Evolutionary conservation across 768 basidiomycete species (phyloP), one percentile per base, ranked within the genome.

Genomic region (Cystobasidium onofrii): DNA sequence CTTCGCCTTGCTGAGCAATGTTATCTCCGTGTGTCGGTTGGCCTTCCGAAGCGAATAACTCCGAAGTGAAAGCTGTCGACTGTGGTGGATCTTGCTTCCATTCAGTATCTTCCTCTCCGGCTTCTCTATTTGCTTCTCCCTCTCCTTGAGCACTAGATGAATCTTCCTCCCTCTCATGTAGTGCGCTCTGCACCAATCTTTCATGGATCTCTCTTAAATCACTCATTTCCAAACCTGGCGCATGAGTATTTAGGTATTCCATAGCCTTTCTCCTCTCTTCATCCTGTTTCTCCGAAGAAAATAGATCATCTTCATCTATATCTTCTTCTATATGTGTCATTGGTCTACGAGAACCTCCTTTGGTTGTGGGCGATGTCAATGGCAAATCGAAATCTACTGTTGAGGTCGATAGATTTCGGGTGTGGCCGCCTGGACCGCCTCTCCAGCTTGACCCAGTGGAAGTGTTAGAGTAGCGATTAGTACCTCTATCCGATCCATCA

Each of bases 161-260:
- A 29, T 60, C 57, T 9, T 60, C 15, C 9, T 67, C 65, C 15
- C 46, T 23, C 6, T 33, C 12, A 3, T 52, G 15, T 20, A 67
- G 23, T 12, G 65, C 65, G 25, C 65, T 52, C 27, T 67, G 6
- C 23, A 52, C 44, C 29, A 67, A 36, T 43, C 46, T 7, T 18
- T 67, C 41, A n/a, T 67, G 65, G 2, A 67, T 67, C 6, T 23
- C 65, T 36, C 44, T 44, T 29, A 67, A 31, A 29, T 67, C 65
- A 9, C 25, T 31, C 65, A 67, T 23, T 18, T 67, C 46, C 43
- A 44, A 29, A 23, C 65, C 65, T 7, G 41, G 29, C 10, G 39
- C 44, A 52, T 44, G 36, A 29, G 20, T 23, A 13, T 52, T 23
- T 23, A 67, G 25, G 31, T 44, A 67, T n/a, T 33, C 23, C 41